Percentiles rank a stretch among this genome's conserved stretches.
Evolutionary conservation across 257 asterid genomes (phyloP).

Genomic region (Mentha longifolia): DNA sequence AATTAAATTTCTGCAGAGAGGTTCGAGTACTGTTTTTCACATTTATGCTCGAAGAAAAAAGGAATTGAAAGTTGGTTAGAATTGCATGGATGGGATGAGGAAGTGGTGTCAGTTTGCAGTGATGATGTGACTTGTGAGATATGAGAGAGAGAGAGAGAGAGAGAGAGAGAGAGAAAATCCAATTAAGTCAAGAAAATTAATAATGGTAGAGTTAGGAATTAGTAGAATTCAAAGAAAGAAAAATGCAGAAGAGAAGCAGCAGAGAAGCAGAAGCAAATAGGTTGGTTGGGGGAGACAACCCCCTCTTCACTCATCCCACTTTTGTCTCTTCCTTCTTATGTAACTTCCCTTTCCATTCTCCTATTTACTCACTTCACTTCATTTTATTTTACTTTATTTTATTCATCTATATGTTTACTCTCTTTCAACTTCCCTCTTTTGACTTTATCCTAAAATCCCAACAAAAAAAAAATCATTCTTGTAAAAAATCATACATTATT

Average conservation of each 20-base stretch:
- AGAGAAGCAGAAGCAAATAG: conserved; percentile 18
- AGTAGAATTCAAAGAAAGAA: conserved; percentile 24
- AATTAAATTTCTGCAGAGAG: not conserved
- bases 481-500: not conserved
- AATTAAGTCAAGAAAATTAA: not conserved
- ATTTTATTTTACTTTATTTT: not conserved
- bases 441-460: not conserved
- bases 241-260: not conserved
- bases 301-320: conserved; percentile 38
- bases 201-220: conserved; percentile 7
- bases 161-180: conserved; percentile 6
- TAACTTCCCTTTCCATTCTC: conserved; percentile 55
- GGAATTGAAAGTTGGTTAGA: conserved; percentile 31
- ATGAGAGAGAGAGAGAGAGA: not conserved
- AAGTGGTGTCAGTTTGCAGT: conserved; percentile 22
- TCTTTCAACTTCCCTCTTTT: not conserved
- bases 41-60: not conserved
- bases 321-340: conserved; percentile 61
- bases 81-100: conserved; percentile 24
- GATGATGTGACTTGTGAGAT: conserved; percentile 24
- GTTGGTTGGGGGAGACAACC: conserved; percentile 41
- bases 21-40: not conserved
- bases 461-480: not conserved
- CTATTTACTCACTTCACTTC: conserved; percentile 10
- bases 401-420: not conserved